Conservation (phyloP, 179 eudicot species). For the Silene vulgaris region DNA sequence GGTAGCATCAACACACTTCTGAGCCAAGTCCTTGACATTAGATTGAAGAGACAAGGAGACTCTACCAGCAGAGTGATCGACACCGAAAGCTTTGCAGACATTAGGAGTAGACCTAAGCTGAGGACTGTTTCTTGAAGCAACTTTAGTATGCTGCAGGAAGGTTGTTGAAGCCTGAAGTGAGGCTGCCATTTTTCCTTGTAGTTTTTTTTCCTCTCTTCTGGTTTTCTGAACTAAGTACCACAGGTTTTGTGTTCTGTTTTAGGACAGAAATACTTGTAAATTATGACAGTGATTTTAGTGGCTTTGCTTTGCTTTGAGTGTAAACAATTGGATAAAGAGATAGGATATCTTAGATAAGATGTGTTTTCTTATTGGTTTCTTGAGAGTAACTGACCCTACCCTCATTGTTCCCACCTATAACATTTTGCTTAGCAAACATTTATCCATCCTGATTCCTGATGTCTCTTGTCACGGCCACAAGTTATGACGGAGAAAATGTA, state of each 20-base stretch:
- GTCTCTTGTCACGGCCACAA: too few species aligned
- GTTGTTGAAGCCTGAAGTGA: slow-evolving; percentile 96
- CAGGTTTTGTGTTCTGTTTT: neutral
- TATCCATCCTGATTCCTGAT: neutral
- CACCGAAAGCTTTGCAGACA: slow-evolving; percentile 64
- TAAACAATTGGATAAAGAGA: slow-evolving; percentile 34
- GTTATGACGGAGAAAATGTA: too few species aligned
- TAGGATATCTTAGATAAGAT: slow-evolving; percentile 33
- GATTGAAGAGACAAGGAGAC: slow-evolving; percentile 70
- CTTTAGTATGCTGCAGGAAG: slow-evolving; percentile 68
- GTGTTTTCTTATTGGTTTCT: slow-evolving; percentile 29
- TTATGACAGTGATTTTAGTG: slow-evolving; percentile 26
- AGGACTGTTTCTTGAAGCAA: slow-evolving; percentile 33
- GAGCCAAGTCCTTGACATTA: slow-evolving; percentile 77
- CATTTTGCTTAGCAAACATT: slow-evolving; percentile 17
- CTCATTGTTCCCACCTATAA: slow-evolving; percentile 21
- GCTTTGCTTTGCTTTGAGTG: slow-evolving; percentile 16
- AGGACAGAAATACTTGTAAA: slow-evolving; percentile 2
- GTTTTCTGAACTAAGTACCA: slow-evolving; percentile 11
- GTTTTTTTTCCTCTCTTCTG: neutral
- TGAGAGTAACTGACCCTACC: slow-evolving; percentile 16
- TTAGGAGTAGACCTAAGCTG: slow-evolving; percentile 56
- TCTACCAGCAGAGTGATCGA: slow-evolving; percentile 46
- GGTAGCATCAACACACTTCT: slow-evolving; percentile 80
- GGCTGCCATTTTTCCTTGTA: slow-evolving; percentile 61